Base-by-base conservation (phyloP, 2,329 filamentous ascomycete genomes). In the Aspergillus sp. region DNA sequence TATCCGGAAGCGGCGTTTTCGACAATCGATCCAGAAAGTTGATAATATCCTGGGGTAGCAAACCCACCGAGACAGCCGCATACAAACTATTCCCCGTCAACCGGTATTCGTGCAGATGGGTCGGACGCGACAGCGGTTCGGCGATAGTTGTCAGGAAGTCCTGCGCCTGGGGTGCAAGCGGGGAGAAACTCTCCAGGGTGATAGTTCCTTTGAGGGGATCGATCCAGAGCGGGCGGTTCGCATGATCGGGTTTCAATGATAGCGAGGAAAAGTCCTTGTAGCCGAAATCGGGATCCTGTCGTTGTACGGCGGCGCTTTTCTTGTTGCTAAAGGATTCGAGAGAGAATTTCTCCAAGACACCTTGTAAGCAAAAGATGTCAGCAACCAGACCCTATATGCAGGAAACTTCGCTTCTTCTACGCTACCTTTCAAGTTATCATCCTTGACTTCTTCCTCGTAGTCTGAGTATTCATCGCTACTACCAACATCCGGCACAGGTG, bases 101-200 rank as follows among this genome's bases (percentile, higher is more conserved):
- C 58, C 89, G 86, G 77, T 98, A 98, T 78, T 99, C 94, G 80
- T 98, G 95, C 65, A 98, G 86, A 72, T 92, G 94, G 5, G 88
- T 90, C 60, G 95, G 94, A 61, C 94, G 88, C 38, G 93, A 97
- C 61, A 94, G 83, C 17, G 94, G 95, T 79, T 99, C 94, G 64
- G 94, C 91, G 68, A 99, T 94, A 50, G 95, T 97, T 69, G 96
- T 97, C 61, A 99, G 82, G 74, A 99, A 97, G 74, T 97, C 92
- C 73, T 97, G 92, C 0, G 92, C 94, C 71, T 93, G 89, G 59
- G 89, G 85, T 59, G 94, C 92, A 59, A 95, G 82, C 2, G 93
- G 91, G 55, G 91, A 94, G 80, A 97, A 98, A 69, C 92, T 96
- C 81, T 99, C 94, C 47, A 98, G 83, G 30, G 96, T 95, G 72